Evolutionary conservation across 2,329 filamentous ascomycete species (phyloP).

Genomic region (Thermothelomyces thermophilus): DNA sequence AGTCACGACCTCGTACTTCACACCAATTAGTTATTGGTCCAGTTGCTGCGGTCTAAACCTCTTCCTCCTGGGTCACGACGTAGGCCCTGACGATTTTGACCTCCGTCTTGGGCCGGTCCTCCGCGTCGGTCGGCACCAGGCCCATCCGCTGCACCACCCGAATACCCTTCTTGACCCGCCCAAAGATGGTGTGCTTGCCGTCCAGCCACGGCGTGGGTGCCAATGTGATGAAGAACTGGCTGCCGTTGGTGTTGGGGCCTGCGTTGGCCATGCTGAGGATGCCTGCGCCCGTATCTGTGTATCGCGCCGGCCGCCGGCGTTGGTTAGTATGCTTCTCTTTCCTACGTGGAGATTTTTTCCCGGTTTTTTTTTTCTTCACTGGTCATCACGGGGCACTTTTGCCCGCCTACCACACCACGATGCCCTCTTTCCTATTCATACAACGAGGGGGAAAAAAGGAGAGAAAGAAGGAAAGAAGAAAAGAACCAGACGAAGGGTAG

Average conservation of each 20-base stretch:
- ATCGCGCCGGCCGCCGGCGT: neutral
- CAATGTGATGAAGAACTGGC: slow-evolving; percentile 92
- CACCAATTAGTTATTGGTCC: too few relatives aligned
- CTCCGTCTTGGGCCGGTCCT: slow-evolving; percentile 76
- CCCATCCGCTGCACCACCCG: slow-evolving; percentile 82
- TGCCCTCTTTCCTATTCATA: too few relatives aligned
- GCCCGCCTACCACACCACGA: too few relatives aligned
- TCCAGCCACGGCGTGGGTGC: slow-evolving; percentile 95
- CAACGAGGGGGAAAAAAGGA: neutral
- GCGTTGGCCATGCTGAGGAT: slow-evolving; percentile 96
- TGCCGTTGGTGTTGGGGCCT: slow-evolving; percentile 87
- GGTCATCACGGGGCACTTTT: too few relatives aligned
- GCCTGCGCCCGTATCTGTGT: slow-evolving; percentile 73
- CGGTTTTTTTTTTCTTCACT: too few relatives aligned
- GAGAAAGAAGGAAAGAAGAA: neutral
- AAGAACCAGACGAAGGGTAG: neutral
- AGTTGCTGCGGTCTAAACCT: neutral
- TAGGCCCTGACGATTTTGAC: slow-evolving; percentile 71
- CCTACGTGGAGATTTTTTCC: too few relatives aligned
- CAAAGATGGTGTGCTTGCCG: slow-evolving; percentile 96
- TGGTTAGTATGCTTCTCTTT: too few relatives aligned
- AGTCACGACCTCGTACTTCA: too few relatives aligned
- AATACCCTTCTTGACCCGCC: slow-evolving; percentile 78
- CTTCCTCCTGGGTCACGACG: slow-evolving; percentile 33
- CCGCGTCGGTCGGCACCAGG: slow-evolving; percentile 71